These are phyloP conservation scores for Telopea speciosissima DNA, from an alignment of 177 flowering plant species.

Conservation along the genomic window DNA sequence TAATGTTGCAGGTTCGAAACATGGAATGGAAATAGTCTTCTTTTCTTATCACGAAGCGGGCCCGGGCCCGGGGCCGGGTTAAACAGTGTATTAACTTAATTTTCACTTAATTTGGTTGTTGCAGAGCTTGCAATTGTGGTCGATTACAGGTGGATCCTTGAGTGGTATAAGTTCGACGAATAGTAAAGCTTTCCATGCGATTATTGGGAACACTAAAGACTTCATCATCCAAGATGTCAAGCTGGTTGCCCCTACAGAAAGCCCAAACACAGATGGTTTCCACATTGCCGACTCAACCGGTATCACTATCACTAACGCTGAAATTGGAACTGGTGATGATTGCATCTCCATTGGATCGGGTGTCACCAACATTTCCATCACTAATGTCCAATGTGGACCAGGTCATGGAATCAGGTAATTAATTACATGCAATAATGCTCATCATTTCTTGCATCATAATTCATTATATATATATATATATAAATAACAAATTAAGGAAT, in stretches of 20 bases:
- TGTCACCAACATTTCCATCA: background rate
- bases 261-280: background rate
- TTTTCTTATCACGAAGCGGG: too few relatives aligned
- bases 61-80: too few relatives aligned
- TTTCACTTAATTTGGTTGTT: background rate
- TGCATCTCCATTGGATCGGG: background rate
- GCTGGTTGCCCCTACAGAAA: background rate
- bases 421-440: too few relatives aligned
- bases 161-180: background rate
- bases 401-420: constrained; percentile 2
- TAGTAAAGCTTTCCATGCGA: background rate
- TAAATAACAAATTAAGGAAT: too few relatives aligned
- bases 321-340: background rate
- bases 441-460: too few relatives aligned
- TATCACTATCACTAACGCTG: background rate
- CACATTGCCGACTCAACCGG: background rate
- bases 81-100: too few relatives aligned
- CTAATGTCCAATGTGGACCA: background rate
- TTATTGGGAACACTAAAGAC: too few relatives aligned
- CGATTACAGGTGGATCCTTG: background rate
- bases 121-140: background rate
- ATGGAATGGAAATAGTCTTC: too few relatives aligned
- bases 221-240: background rate
- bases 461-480: too few relatives aligned
- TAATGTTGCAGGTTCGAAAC: too few relatives aligned